Conservation (phyloP, 768 basidiomycete genomes). For the Lentinula sp. region DNA sequence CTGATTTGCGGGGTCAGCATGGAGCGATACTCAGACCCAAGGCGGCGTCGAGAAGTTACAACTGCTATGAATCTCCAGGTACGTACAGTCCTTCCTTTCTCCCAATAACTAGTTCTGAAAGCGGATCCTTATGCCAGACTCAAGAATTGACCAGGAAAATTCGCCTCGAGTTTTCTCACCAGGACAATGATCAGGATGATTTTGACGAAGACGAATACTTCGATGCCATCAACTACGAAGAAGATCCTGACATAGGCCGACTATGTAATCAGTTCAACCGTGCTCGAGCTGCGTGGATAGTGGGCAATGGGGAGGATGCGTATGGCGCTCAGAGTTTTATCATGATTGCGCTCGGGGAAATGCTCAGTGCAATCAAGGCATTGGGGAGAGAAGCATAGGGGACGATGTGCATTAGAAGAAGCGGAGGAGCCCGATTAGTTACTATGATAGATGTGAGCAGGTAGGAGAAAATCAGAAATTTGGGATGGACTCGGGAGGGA, state of each 20-base stretch:
- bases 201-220: constrained; percentile 1
- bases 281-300: constrained; percentile 5
- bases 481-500: no score
- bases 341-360: not conserved
- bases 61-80: constrained; percentile 1
- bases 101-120: not conserved
- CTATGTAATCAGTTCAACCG: not conserved
- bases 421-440: no score
- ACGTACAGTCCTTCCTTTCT: not conserved
- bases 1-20: not conserved
- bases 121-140: not conserved
- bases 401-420: no score
- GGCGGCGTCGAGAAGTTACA: not conserved
- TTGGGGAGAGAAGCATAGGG: not conserved
- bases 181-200: not conserved
- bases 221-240: constrained; percentile 2
- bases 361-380: not conserved
- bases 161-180: not conserved
- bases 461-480: no score
- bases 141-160: constrained; percentile 1
- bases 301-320: not conserved
- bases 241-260: not conserved
- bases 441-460: no score
- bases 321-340: not conserved
- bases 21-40: not conserved